Evolutionary conservation across 2,329 filamentous ascomycete genomes (phyloP), one percentile per base, ranked within the genome.

Genomic region (Diaporthe velutina): DNA sequence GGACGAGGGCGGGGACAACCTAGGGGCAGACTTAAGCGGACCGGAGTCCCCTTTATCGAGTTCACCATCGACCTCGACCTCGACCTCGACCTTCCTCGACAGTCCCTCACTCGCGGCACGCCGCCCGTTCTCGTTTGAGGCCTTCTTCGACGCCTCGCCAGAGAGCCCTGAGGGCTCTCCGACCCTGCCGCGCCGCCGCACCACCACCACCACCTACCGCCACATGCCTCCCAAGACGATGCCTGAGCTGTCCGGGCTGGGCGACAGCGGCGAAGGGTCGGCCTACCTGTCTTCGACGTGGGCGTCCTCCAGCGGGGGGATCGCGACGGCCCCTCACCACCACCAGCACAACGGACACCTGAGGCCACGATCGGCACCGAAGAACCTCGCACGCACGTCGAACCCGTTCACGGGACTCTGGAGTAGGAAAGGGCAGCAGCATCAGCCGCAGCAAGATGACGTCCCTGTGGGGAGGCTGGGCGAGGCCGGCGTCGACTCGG

Each of bases 291-390:
- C 54, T 19, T 72, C 70, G 35, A 55, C 70, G 50, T 72, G 60
- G 57, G 48, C 57, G 58, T 42, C 57, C 12, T 35, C 50, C 25
- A 22, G 19, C 48, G 57, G 25, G 25, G 35, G n/a, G 33, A 61
- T 19, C 72, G 42, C 72, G 7, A 25, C 33, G 30, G 70, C 4
- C 28, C 38, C 48, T 12, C 50, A 58, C 42, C 38, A 48, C 10
- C 42, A 58, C 10, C 30, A 64, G 28, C 42, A 15, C 48, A 52
- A 19, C 54, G 48, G n/a, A 12, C 25, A 66, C 52, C 75, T 71
- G 74, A 48, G 75, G n/a, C 75, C 75, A 33, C 55, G 71, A n/a
- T 76, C 75, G 58, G 75, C 75, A 68, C 70, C 75, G 48, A 52
- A 61, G 40, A 70, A 70, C 71, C 42, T 48, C 57, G 40, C 70